Evolutionary conservation across 106 monocot species (phyloP).

Genomic region (Ottelia alismoides): DNA sequence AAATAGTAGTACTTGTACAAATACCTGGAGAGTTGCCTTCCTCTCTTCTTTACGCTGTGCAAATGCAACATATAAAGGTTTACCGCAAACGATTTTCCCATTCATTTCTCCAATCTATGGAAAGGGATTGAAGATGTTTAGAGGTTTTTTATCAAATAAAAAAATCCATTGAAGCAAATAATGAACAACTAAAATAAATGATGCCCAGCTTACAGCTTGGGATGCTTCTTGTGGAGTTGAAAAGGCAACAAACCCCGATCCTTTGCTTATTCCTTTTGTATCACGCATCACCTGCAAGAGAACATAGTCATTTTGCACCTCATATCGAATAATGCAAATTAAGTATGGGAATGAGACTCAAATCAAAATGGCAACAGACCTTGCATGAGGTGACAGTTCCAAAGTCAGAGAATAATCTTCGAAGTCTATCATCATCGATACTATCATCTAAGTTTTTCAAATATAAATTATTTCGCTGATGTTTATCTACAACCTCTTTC

Average conservation of each 20-base stretch:
- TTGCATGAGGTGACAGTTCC: conserved; percentile 49
- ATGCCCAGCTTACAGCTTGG: too few relatives aligned
- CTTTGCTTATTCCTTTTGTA: conserved; percentile 37
- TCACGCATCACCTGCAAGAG: conserved; percentile 51
- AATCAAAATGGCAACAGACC: too few relatives aligned
- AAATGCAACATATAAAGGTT: conserved; percentile 67
- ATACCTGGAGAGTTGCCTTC: conserved; percentile 60
- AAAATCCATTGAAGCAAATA: too few relatives aligned
- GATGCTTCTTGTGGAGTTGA: conserved; percentile 36
- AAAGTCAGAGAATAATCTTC: conserved; percentile 36
- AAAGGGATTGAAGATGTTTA: conserved; percentile 3
- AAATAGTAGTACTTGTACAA: too few relatives aligned
- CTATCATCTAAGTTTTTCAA: conserved; percentile 55
- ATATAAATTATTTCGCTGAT: conserved; percentile 34
- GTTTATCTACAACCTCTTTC: conserved; percentile 25
- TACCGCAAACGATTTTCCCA: conserved; percentile 62
- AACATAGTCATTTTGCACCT: too few relatives aligned
- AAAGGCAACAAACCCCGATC: conserved; percentile 57
- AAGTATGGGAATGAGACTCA: too few relatives aligned
- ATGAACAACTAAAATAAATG: too few relatives aligned
- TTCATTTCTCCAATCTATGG: conserved; percentile 55
- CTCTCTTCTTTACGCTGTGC: conserved; percentile 80
- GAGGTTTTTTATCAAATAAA: too few relatives aligned
- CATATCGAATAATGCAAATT: too few relatives aligned
- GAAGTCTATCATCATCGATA: conserved; percentile 33